Evolutionary conservation across 768 basidiomycete species (phyloP).

Genomic region (Punctularia strigosozonata): DNA sequence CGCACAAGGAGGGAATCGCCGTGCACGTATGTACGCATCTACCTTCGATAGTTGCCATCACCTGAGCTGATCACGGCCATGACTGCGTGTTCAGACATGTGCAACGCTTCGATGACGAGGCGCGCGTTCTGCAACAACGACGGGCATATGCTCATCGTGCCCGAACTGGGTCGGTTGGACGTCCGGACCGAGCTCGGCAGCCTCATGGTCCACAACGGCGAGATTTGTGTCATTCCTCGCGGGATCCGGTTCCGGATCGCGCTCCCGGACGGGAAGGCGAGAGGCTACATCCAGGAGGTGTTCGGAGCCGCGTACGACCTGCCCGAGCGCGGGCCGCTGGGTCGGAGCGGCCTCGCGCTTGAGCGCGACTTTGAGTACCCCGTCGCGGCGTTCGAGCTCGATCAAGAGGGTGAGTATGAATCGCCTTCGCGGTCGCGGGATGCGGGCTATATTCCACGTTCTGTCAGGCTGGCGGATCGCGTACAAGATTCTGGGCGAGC

Average conservation of each 20-base stretch:
- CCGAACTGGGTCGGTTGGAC: slow-evolving; percentile 52
- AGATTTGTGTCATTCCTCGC: slow-evolving; percentile 52
- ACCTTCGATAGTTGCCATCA: too few relatives aligned
- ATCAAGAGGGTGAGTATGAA: slow-evolving; percentile 38
- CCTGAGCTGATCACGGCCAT: too few relatives aligned
- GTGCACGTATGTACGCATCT: slow-evolving; percentile 57
- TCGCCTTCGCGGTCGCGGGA: not conserved
- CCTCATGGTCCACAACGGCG: slow-evolving; percentile 53
- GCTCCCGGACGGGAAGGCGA: slow-evolving; percentile 13
- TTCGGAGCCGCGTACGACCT: slow-evolving; percentile 52
- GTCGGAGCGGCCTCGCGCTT: slow-evolving; percentile 56
- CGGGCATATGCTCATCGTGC: slow-evolving; percentile 57
- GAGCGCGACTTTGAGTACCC: slow-evolving; percentile 53
- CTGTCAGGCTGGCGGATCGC: not conserved
- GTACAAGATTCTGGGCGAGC: slow-evolving; percentile 40
- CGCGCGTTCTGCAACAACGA: slow-evolving; percentile 52
- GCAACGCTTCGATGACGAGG: slow-evolving; percentile 48
- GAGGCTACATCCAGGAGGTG: slow-evolving; percentile 41
- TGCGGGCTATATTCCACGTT: not conserved
- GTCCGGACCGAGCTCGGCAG: slow-evolving; percentile 63
- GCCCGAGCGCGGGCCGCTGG: slow-evolving; percentile 55
- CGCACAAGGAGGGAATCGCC: slow-evolving; percentile 50
- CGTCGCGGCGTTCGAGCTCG: slow-evolving; percentile 53
- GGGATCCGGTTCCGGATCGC: slow-evolving; percentile 56
- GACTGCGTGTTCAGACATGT: too few relatives aligned